Evolutionary conservation across 768 basidiomycete species (phyloP).

Genomic region (Leccinum longicurvipes): DNA sequence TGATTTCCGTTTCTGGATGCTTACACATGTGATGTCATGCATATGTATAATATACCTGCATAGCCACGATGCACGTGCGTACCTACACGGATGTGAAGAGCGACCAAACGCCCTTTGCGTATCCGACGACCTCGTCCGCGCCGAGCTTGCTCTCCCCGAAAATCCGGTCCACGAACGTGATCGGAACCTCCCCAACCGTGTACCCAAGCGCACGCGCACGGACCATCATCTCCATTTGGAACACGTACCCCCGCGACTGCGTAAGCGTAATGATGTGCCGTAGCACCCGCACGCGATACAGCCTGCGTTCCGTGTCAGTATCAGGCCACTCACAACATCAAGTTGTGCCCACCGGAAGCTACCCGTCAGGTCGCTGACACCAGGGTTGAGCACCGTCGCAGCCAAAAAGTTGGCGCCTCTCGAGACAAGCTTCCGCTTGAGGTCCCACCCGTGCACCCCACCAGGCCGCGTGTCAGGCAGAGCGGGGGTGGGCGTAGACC

Average conservation of each 20-base stretch:
- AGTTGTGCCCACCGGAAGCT: conserved; percentile 69
- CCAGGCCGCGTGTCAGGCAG: conserved; percentile 65
- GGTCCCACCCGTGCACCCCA: conserved; percentile 90
- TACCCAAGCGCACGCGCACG: conserved; percentile 82
- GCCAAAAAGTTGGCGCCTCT: conserved; percentile 90
- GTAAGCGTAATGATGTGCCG: conserved; percentile 82
- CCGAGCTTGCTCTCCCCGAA: conserved; percentile 93
- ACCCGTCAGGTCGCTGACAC: conserved; percentile 88
- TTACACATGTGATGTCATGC: conserved; percentile 25
- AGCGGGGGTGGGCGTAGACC: conserved; percentile 55
- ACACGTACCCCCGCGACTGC: conserved; percentile 87
- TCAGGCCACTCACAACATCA: not conserved
- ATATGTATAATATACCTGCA: not conserved
- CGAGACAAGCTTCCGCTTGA: conserved; percentile 84
- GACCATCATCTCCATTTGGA: conserved; percentile 99
- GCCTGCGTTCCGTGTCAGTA: conserved; percentile 35
- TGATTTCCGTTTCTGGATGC: conserved; percentile 9
- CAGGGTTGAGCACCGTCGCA: conserved; percentile 77
- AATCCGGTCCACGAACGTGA: conserved; percentile 92
- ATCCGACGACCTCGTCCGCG: conserved; percentile 83
- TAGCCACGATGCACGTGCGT: conserved; percentile 6
- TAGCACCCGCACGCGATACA: conserved; percentile 76
- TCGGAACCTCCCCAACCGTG: conserved; percentile 86
- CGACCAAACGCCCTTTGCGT: conserved; percentile 80
- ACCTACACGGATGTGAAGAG: conserved; percentile 69